These are phyloP conservation scores for Galerina marginata DNA, from an alignment of 768 basidiomycete species.

Conservation along the genomic window DNA sequence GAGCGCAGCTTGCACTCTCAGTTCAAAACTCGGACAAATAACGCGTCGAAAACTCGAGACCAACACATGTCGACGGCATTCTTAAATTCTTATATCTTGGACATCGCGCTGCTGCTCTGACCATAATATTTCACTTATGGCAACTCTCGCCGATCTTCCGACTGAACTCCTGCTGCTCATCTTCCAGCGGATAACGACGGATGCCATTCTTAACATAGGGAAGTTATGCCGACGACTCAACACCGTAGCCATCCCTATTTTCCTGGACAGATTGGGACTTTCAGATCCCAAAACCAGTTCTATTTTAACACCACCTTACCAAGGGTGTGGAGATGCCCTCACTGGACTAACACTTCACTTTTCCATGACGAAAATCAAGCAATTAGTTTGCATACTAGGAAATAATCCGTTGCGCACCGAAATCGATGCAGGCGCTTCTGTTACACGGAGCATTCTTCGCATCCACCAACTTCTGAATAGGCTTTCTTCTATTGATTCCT, in stretches of 20 bases:
- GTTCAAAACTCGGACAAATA: slow-evolving; percentile 6
- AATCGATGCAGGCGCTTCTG: background rate
- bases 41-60: background rate
- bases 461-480: slow-evolving; percentile 12
- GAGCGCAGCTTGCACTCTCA: background rate
- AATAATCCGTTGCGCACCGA: background rate
- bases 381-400: slow-evolving; percentile 17
- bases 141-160: slow-evolving; percentile 1
- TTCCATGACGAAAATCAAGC: slow-evolving; percentile 9
- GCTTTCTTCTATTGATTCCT: slow-evolving; percentile 13
- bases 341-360: slow-evolving; percentile 20
- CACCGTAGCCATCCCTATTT: slow-evolving; percentile 13
- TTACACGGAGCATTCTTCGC: slow-evolving; percentile 13
- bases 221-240: slow-evolving; percentile 20
- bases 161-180: slow-evolving; percentile 1
- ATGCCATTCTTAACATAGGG: slow-evolving; percentile 12
- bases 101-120: no score
- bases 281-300: slow-evolving; percentile 6
- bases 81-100: no score
- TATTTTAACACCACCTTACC: slow-evolving; percentile 12
- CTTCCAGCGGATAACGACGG: background rate
- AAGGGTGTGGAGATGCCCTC: slow-evolving; percentile 13
- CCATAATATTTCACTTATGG: background rate
- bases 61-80: no score
- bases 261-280: slow-evolving; percentile 9